Evolutionary conservation across 768 basidiomycete genomes (phyloP).

Genomic region (Suillus variegatus): DNA sequence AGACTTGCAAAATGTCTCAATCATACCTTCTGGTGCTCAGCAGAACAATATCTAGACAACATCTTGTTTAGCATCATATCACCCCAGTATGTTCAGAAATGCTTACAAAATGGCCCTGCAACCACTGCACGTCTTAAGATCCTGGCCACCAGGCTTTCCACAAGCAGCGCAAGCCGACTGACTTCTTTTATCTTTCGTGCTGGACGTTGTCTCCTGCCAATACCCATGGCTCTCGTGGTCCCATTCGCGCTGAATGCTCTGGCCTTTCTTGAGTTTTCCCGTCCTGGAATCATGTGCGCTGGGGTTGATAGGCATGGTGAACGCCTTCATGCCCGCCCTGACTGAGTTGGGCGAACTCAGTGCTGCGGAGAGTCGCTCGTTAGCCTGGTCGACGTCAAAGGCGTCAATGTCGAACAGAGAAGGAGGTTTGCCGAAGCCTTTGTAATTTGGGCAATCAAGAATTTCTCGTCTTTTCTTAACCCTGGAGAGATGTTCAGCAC

Average conservation of each 20-base stretch:
- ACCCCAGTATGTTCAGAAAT: constrained; percentile 12
- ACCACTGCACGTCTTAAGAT: constrained; percentile 28
- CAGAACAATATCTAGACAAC: constrained; percentile 14
- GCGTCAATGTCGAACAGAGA: constrained; percentile 22
- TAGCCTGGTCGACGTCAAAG: constrained; percentile 27
- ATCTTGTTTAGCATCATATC: constrained; percentile 10
- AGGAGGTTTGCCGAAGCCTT: constrained; percentile 27
- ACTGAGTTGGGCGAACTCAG: constrained; percentile 28
- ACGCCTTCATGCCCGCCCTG: constrained; percentile 28
- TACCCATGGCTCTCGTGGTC: constrained; percentile 21
- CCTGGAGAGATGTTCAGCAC: constrained; percentile 2
- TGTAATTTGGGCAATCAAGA: constrained; percentile 30
- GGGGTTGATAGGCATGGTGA: constrained; percentile 23
- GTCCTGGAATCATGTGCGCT: constrained; percentile 7
- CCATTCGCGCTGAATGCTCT: constrained; percentile 14
- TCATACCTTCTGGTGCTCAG: constrained; percentile 20
- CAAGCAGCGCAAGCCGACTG: constrained; percentile 30
- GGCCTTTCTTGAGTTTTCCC: constrained; percentile 10
- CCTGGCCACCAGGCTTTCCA: constrained; percentile 29
- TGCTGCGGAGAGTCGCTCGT: constrained; percentile 23
- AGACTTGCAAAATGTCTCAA: neutral
- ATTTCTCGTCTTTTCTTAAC: constrained; percentile 31
- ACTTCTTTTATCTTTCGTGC: constrained; percentile 22
- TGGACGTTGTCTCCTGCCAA: constrained; percentile 29
- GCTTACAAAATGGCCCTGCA: constrained; percentile 25